A percentile compares a stretch with the other conserved stretches of the same genome.
These are phyloP conservation scores for Pythium volutum DNA, from an alignment of 352 stramenopile genomes.

Conservation along the genomic window DNA sequence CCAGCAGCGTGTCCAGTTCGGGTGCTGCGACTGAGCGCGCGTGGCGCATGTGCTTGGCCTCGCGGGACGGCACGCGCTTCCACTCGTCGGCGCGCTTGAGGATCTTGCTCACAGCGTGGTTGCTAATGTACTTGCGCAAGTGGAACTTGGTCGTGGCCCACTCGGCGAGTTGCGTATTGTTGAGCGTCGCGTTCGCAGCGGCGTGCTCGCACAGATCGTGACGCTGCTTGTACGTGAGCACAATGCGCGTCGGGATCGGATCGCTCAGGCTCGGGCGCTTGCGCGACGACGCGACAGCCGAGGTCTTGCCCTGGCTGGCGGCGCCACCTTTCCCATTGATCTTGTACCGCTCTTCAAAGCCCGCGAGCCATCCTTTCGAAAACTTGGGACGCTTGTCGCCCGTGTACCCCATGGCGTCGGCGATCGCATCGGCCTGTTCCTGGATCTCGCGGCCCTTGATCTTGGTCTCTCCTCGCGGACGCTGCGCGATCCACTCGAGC, in stretches of 20 bases:
- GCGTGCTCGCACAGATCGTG: constrained; percentile 23
- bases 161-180: constrained; percentile 17
- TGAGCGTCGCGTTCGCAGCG: constrained; percentile 13
- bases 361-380: constrained; percentile 25
- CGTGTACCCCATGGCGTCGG: constrained; percentile 6
- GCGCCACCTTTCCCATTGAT: constrained; percentile 12
- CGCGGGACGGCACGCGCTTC: constrained; percentile 12
- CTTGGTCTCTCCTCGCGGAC: neutral
- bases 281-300: constrained; percentile 7
- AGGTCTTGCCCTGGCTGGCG: constrained; percentile 6
- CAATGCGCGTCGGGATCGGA: constrained; percentile 23
- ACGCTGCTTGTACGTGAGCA: constrained; percentile 29
- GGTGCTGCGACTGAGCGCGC: constrained; percentile 7
- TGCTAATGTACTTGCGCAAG: constrained; percentile 29
- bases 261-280: constrained; percentile 26
- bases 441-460: constrained; percentile 23
- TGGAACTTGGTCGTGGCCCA: constrained; percentile 27
- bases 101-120: constrained; percentile 21
- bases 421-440: constrained; percentile 21
- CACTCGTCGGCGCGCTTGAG: constrained; percentile 23
- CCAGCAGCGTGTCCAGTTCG: constrained; percentile 20
- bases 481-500: constrained; percentile 20
- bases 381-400: constrained; percentile 23
- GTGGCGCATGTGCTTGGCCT: constrained; percentile 23
- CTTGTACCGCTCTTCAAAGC: constrained; percentile 26